Evolutionary conservation across 2,329 filamentous ascomycete species (phyloP), one percentile per base, ranked within the genome.

Genomic region (Sporothrix variecibatus): DNA sequence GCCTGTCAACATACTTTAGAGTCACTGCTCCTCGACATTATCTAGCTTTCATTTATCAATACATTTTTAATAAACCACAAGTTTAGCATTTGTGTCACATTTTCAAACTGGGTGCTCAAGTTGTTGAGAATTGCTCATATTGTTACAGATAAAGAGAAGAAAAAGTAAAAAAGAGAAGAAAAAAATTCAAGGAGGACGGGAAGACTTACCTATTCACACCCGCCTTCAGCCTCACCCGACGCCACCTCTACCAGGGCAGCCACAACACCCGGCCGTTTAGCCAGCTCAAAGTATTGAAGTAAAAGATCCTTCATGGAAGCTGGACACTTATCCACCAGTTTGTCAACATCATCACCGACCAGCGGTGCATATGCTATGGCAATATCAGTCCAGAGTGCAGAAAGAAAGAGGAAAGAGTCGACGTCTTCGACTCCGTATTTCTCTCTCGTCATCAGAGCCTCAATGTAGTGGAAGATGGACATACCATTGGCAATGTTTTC

Each of bases 381-480:
- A 53, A 69, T n/a, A 26, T 69, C 65, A 2, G 40, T 51, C 65
- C 65, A 69, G 4, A 69, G 46, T 20, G 4, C 49, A 6, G 5
- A 4, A 7, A 67, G 38, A 3, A 67, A 28, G n/a, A 40, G 11
- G 3, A 5, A 1, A 9, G 38, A 20, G 23, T 28, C 12, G 12
- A 67, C n/a, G 4, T 46, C 62, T 2, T 8, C 11, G 2, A 23
- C 34, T 0, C 38, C 34, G 2, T 12, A n/a, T 2, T 9, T 20
- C 2, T 49, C 38, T 1, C 3, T 15, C 38, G n/a, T 28, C 6
- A 40, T 23, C 46, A 71, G 9, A 0, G 17, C 5, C 49, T 56
- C 68, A 17, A 58, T 58, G 68, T 71, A 43, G 11, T 71, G 49
- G 34, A 56, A 71, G 20, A 71, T 71, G 49, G 68, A 71, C 68